Percentiles rank a stretch among this genome's conserved stretches.
These are phyloP conservation scores for Candida saitoana DNA, from an alignment of 805 yeast genomes.

Conservation along the genomic window DNA sequence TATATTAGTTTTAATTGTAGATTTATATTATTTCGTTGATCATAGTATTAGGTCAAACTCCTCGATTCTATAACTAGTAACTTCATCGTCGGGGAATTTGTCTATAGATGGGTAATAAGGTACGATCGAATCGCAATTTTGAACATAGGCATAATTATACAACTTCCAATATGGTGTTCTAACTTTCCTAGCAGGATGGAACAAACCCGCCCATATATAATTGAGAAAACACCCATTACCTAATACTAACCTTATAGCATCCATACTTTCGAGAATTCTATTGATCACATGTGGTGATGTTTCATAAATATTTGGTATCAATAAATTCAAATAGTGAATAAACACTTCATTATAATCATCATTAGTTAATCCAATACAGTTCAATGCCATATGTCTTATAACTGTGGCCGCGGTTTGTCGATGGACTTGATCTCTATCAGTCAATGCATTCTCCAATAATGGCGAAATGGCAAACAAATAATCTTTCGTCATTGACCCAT, in stretches of 20 bases:
- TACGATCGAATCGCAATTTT: conserved; percentile 67
- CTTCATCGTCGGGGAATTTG: conserved; percentile 17
- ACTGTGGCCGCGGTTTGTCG: conserved; percentile 94
- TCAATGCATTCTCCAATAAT: conserved; percentile 80
- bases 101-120: conserved; percentile 75
- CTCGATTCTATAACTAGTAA: conserved; percentile 30
- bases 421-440: conserved; percentile 87
- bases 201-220: conserved; percentile 83
- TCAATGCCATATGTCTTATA: conserved; percentile 73
- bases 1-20: background rate
- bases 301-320: conserved; percentile 87
- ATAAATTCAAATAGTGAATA: conserved; percentile 71
- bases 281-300: conserved; percentile 92
- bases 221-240: conserved; percentile 75
- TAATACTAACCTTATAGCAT: conserved; percentile 62
- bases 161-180: conserved; percentile 81
- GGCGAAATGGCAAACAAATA: conserved; percentile 80
- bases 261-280: conserved; percentile 76
- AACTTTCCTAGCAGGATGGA: conserved; percentile 90
- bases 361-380: conserved; percentile 67
- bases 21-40: background rate
- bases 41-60: conserved; percentile 40
- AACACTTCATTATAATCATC: conserved; percentile 66
- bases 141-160: conserved; percentile 73
- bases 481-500: conserved; percentile 67